Base-by-base conservation (phyloP, 192 early-diverging fungal genomes). In the Haplosporangium gracile region DNA sequence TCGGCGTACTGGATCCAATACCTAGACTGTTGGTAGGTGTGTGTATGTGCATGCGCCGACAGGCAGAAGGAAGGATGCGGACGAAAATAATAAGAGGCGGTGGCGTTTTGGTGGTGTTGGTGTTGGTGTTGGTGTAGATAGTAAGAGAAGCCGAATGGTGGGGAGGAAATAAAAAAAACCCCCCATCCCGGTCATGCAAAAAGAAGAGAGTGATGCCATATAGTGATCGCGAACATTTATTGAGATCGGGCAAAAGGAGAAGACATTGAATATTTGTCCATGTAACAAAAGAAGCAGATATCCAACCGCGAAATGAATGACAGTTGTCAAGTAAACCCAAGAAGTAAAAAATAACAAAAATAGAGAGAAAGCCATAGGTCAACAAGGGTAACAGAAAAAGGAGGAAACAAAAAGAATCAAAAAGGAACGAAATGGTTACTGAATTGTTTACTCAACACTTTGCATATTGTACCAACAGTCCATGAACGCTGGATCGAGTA, bases 1-100 rank as follows among this genome's bases (percentile, higher is more conserved):
- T 95, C 95, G 69, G 93, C 92, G 80, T 95, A 97, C 20, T 88
- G 85, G 47, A 96, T 90, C 93, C 97, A 96, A 70, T 97, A 93
- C 39, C 91, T 90, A 22, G 92, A 77, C 95, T 96, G 80, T 42
- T 40, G 42, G 60, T 72, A 72, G 7, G 63, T 88, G 29, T 36
- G 24, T 45, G 88, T 7, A 63, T 55, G n/a, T 34, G n/a, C 15
- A 7, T 24, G n/a, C 68, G 51, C 26, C 72, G 34, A 49, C 65
- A 68, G 51, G 24, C 45, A 68, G 16, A 65, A 70, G 36, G 42
- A 65, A 32, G 26, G 29, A 55, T 80, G 69, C 63, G 68, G 72
- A 82, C 72, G 36, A 39, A 77, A 77, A 79, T 74, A 57, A 57
- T 57, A 65, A 82, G 51, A 32, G 63, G 45, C 38, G 34, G 40